These are phyloP conservation scores for Echites panduratus DNA, from an alignment of 257 asterid genomes.

Conservation along the genomic window DNA sequence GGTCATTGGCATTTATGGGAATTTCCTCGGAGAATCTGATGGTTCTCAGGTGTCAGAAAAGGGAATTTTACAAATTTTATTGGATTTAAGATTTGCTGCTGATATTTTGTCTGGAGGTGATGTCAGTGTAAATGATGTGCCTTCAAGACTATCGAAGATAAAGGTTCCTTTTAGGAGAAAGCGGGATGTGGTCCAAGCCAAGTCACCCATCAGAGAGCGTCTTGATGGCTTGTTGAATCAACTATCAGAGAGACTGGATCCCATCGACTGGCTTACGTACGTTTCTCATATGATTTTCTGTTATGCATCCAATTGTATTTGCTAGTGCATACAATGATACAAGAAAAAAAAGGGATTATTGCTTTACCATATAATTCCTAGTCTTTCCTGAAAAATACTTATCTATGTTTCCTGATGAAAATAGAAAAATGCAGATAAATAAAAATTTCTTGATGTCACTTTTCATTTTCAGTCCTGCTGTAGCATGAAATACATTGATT, in stretches of 20 bases:
- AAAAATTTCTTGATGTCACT: background rate
- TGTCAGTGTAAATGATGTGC: conserved; percentile 43
- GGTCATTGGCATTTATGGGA: conserved; percentile 68
- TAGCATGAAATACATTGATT: background rate
- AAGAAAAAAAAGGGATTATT: background rate
- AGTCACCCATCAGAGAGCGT: conserved; percentile 54
- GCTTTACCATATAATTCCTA: background rate
- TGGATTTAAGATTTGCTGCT: conserved; percentile 81
- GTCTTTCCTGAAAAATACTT: background rate
- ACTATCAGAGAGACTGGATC: conserved; percentile 78
- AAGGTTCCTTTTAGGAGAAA: conserved; percentile 68
- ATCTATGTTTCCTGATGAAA: background rate
- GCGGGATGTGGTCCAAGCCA: conserved; percentile 46
- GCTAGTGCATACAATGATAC: background rate
- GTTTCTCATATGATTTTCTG: conserved; percentile 27
- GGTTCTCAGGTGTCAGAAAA: conserved; percentile 67
- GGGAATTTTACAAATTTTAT: conserved; percentile 79
- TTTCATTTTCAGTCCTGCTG: background rate
- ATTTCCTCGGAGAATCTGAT: conserved; percentile 55
- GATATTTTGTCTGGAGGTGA: conserved; percentile 81
- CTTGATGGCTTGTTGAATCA: conserved; percentile 46
- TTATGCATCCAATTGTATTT: background rate
- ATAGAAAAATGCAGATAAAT: background rate
- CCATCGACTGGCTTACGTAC: conserved; percentile 99
- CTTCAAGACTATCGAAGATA: conserved; percentile 38